Percentiles rank a stretch among this genome's conserved stretches.
Conservation (phyloP, 2,329 filamentous ascomycete genomes). For the Bertia moriformis region DNA sequence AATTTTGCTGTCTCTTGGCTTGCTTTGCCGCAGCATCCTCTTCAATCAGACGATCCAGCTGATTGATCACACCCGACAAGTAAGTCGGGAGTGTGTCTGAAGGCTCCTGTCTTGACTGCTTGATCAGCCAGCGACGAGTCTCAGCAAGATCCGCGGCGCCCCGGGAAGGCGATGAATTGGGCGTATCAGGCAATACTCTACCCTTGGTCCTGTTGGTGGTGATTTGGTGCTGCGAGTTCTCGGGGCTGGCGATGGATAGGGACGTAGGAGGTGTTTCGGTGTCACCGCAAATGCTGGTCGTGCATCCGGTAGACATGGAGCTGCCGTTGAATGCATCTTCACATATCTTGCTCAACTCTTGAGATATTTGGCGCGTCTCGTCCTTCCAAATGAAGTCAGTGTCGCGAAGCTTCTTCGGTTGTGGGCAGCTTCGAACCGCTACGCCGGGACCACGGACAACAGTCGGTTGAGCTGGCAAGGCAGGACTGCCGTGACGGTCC, state of each 20-base stretch:
- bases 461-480: not conserved
- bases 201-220: too few relatives aligned
- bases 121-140: not conserved
- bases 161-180: too few relatives aligned
- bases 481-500: not conserved
- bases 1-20: not conserved
- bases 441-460: not conserved
- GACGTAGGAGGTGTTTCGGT: not conserved
- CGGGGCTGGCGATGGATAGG: too few relatives aligned
- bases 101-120: not conserved
- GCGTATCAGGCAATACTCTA: too few relatives aligned
- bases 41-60: not conserved
- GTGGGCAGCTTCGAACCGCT: not conserved
- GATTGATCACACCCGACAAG: not conserved
- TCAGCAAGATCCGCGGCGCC: not conserved
- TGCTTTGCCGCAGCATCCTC: too few relatives aligned
- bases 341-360: not conserved
- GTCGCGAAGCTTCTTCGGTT: not conserved
- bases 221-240: too few relatives aligned
- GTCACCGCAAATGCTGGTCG: not conserved
- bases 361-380: not conserved
- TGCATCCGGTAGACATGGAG: not conserved
- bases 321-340: conserved; percentile 1
- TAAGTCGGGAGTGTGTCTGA: not conserved
- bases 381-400: conserved; percentile 1